These are phyloP conservation scores for Zanthoxylum bungeanum DNA, from an alignment of 345 rosid genomes.

Conservation along the genomic window DNA sequence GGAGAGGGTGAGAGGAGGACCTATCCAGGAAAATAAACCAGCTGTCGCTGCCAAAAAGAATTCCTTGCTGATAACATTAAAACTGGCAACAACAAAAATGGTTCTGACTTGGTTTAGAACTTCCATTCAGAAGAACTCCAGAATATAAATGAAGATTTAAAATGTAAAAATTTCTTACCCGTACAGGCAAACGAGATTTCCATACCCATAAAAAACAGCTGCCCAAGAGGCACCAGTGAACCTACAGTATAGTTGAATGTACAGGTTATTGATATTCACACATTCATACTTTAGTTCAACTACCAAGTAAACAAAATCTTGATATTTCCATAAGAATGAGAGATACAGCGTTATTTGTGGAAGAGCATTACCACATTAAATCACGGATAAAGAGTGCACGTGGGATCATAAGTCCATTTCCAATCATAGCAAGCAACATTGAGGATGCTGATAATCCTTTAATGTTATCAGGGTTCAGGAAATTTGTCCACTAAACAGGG, in stretches of 20 bases:
- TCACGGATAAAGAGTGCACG: conserved; percentile 90
- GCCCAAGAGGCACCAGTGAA: conserved; percentile 86
- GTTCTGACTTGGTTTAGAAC: neutral
- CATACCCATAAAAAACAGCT: conserved; percentile 82
- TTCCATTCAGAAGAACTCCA: neutral
- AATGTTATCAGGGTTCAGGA: conserved; percentile 74
- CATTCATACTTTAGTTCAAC: neutral
- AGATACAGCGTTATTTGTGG: neutral
- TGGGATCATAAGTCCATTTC: conserved; percentile 91
- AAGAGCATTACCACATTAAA: conserved; percentile 77
- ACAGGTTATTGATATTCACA: neutral
- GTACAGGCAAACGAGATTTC: conserved; percentile 75
- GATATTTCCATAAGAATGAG: neutral
- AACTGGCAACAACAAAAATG: conserved; percentile 36
- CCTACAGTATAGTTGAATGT: conserved; percentile 41
- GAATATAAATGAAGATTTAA: neutral
- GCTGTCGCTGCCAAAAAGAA: conserved; percentile 68
- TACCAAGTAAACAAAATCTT: neutral
- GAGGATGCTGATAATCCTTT: conserved; percentile 80
- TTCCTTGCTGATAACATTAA: conserved; percentile 54
- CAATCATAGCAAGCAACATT: conserved; percentile 88
- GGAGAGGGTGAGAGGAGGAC: conserved; percentile 26
- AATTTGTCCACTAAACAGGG: conserved; percentile 82
- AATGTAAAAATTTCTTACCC: conserved; percentile 34
- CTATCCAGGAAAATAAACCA: conserved; percentile 79